Evolutionary conservation across 805 yeast genomes (phyloP).

Genomic region (Starmerella powellii): DNA sequence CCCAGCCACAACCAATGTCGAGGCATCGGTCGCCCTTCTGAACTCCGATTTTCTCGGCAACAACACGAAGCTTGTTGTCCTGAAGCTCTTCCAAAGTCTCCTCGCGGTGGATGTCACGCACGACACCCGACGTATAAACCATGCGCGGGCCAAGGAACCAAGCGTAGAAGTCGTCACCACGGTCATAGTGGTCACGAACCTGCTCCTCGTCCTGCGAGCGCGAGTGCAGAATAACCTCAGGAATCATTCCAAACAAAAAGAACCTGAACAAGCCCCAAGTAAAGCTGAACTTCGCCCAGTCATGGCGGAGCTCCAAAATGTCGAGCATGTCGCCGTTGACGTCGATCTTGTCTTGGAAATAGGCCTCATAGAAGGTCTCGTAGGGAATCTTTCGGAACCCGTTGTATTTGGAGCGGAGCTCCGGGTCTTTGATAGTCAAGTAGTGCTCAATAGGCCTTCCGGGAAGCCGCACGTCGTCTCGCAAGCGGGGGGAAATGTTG

Average conservation of each 20-base stretch:
- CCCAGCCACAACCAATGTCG: slow-evolving; percentile 95
- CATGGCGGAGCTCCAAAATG: slow-evolving; percentile 74
- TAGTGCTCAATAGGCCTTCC: slow-evolving; percentile 67
- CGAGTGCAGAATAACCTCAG: slow-evolving; percentile 85
- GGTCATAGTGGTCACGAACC: slow-evolving; percentile 88
- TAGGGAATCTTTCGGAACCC: slow-evolving; percentile 74
- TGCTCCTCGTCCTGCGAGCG: slow-evolving; percentile 93
- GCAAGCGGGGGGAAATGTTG: slow-evolving; percentile 66
- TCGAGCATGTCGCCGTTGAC: slow-evolving; percentile 84
- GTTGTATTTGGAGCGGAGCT: slow-evolving; percentile 51
- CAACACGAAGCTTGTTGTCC: slow-evolving; percentile 78
- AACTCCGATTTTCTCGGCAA: slow-evolving; percentile 74
- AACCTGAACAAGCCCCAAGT: slow-evolving; percentile 64
- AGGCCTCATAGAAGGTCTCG: slow-evolving; percentile 84
- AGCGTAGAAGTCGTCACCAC: slow-evolving; percentile 89
- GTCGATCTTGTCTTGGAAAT: slow-evolving; percentile 68
- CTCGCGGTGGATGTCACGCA: slow-evolving; percentile 54
- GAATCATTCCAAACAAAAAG: slow-evolving; percentile 78
- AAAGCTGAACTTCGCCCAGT: slow-evolving; percentile 77
- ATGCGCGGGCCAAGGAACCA: slow-evolving; percentile 92
- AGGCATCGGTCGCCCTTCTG: slow-evolving; percentile 60
- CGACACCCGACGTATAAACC: slow-evolving; percentile 83
- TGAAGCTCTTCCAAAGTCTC: slow-evolving; percentile 64
- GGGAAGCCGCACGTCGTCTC: slow-evolving; percentile 65
- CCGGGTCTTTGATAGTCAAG: slow-evolving; percentile 68